These are phyloP conservation scores for Dictyostelium brefeldianum DNA, from an alignment of 78 protist species.

Conservation along the genomic window DNA sequence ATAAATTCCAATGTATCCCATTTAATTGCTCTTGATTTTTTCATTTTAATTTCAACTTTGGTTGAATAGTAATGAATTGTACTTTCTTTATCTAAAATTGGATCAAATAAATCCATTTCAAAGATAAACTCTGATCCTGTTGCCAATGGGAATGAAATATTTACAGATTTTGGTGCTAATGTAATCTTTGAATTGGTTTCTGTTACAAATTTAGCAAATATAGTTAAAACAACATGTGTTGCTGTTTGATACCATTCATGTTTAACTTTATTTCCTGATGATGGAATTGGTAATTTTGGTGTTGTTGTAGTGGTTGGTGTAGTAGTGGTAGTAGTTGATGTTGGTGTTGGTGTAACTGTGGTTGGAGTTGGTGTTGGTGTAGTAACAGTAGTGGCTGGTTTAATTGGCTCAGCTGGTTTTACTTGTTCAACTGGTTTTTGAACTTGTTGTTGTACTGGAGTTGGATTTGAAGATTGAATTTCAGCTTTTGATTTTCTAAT, in stretches of 20 bases:
- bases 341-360: constrained; percentile 27
- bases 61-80: constrained; percentile 33
- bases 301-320: constrained; percentile 56
- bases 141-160: constrained; percentile 51
- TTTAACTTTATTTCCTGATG: constrained; percentile 67
- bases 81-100: constrained; percentile 29
- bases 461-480: constrained; percentile 20
- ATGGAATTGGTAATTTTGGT: constrained; percentile 73
- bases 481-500: constrained; percentile 85
- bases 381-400: background rate
- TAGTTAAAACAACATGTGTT: constrained; percentile 75
- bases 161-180: constrained; percentile 36
- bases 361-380: constrained; percentile 26
- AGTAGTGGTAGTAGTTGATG: constrained; percentile 19
- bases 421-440: background rate
- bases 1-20: constrained; percentile 80
- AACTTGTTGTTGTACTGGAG: background rate
- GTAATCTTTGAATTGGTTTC: constrained; percentile 54
- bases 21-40: constrained; percentile 56
- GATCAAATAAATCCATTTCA: constrained; percentile 79
- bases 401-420: background rate
- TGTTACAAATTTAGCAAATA: constrained; percentile 78
- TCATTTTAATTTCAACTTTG: constrained; percentile 82
- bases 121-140: constrained; percentile 71
- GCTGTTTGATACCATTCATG: constrained; percentile 91